Base-by-base conservation (phyloP, 768 basidiomycete genomes). In the Lenzites betulinus region DNA sequence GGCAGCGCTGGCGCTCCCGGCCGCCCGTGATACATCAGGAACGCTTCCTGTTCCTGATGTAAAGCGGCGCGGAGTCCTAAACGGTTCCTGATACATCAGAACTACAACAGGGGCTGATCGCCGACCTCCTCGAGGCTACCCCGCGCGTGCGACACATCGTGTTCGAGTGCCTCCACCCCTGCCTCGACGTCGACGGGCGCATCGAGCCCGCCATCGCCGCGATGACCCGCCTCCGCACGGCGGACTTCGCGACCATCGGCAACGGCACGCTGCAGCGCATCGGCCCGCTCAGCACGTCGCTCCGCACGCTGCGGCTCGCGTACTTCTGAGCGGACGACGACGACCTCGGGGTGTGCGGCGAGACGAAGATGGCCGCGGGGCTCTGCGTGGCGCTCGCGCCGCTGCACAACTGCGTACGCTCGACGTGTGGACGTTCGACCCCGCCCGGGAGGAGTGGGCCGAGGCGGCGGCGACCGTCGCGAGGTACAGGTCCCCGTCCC, bases 241-340 rank as follows among this genome's bases (percentile, higher is more conserved):
- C 47, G 20, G 43, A 46, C 3, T 57, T 57, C 18, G 20, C 18
- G 16, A 57, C 55, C 36, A 18, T 57, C 36, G 46, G 46, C 36
- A 47, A 57, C 55, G 36, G 38, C 13, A 41, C 55, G 26, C 41
- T 49, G 26, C 47, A 25, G 25, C 36, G 23, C 3, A 3, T 57
- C 16, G 23, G 46, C 5, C 23, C 4, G 23, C 13, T 50, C 38
- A 5, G 15, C 47, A 26, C 6, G 47, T 22, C 18, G n/a, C 55
- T 57, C 3, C 55, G 47, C 7, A 12, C 4, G 2, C 55, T 57
- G 1, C 18, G 39, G 9, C 36, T 57, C 8, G 2, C 23, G 36
- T 57, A 57, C 55, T 48, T 48, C 36, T 57, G 55, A 47, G 36
- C 22, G 1, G 47, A 50, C 22, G 55, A 57, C 47, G 55, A 57